Base-by-base conservation (phyloP, 164 flowering plant genomes). In the Litsea cubeba region DNA sequence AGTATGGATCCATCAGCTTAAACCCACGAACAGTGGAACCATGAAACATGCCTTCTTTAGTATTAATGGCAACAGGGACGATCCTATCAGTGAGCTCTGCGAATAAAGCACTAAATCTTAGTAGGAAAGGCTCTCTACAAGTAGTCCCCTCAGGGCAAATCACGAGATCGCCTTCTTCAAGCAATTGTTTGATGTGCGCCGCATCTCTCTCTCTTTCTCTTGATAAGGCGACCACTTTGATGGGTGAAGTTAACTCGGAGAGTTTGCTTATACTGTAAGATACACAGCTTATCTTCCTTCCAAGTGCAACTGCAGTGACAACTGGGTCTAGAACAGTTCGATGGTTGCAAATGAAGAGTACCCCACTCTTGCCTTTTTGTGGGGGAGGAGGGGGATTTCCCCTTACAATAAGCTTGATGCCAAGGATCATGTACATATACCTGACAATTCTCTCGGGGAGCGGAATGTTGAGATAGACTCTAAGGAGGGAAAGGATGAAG, bases 61-160 rank as follows among this genome's bases (percentile, higher is more conserved):
- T 85, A 68, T 82, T 83, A 58, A 91, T 86, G 1, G 97, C 97
- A 7, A 92, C 90, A 0, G 97, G 97, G 20, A 92, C 94, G 23
- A 92, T 92, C 68, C 93, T 70, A 58, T 92, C 97, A 0, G 91
- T 91, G 17, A 92, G 84, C 81, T 92, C 97, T 0, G 95, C 95
- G 30, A 92, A 92, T 1, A 92, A 84, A 0, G 95, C 92, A 69
- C 95, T 91, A 73, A 92, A 92, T 62, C 97, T 76, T 12, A 92
- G 71, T 1, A 92, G 80, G 71, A 92, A 92, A 0, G 94, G 90
- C 72, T 92, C 95, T 3, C 97, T 71, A 50, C 95, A 92, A 2
- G 97, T 92, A 0, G 97, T 92, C 6, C 97, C 97, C 58, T 92
- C 97, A 0, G 97, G 95, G 75, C 97, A 92, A 26, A 92, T 88